These are phyloP conservation scores for Diaporthe humulicola DNA, from an alignment of 2,329 filamentous ascomycete genomes.

Conservation along the genomic window DNA sequence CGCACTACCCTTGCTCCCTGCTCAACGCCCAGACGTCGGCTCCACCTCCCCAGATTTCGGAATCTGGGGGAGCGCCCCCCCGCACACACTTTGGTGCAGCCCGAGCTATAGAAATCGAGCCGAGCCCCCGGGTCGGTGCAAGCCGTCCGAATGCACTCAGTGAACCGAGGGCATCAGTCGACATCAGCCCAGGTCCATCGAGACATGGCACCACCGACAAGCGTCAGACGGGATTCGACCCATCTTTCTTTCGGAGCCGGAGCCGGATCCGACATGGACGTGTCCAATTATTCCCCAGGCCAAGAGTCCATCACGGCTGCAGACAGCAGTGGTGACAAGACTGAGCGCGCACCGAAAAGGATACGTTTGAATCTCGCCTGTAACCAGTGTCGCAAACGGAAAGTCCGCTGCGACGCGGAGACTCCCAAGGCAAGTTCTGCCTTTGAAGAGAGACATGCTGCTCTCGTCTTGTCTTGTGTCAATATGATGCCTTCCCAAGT, in stretches of 20 bases:
- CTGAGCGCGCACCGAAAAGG: conserved; percentile 37
- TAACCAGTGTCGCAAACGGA: conserved; percentile 48
- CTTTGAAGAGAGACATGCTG: neutral
- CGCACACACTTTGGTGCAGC: neutral
- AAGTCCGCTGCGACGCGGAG: conserved; percentile 48
- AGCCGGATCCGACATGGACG: conserved; percentile 14
- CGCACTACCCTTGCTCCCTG: neutral
- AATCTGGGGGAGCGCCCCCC: conserved; percentile 6
- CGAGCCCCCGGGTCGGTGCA: conserved; percentile 24
- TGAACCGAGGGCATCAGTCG: conserved; percentile 25
- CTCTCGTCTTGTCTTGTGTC: neutral
- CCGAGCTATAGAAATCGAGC: conserved; percentile 26
- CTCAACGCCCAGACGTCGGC: neutral
- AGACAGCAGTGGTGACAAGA: neutral
- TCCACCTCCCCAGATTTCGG: conserved; percentile 27
- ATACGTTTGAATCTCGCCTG: conserved; percentile 44
- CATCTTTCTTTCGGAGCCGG: conserved; percentile 8
- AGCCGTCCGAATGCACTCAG: neutral
- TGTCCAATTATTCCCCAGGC: neutral
- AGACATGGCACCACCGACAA: conserved; percentile 12
- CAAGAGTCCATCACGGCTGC: neutral
- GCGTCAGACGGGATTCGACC: conserved; percentile 10
- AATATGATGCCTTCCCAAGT: no score
- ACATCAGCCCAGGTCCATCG: conserved; percentile 4
- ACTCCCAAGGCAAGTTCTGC: conserved; percentile 40